Conservation (phyloP, 2,329 filamentous ascomycete species). For the Aspergillus sp. region DNA sequence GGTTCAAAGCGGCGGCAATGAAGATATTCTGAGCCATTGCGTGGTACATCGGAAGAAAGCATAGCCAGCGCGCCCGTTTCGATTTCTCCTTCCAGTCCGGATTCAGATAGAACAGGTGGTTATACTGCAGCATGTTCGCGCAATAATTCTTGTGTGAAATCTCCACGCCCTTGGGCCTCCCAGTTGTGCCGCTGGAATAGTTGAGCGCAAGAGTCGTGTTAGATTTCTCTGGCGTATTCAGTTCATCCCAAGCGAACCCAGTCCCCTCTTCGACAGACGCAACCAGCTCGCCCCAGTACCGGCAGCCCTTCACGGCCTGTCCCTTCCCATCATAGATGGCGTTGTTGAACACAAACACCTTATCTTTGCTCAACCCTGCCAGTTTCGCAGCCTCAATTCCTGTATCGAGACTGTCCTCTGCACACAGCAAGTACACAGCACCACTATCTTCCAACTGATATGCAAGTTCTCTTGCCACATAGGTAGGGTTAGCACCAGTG, state of each 20-base stretch:
- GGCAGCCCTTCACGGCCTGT: constrained; percentile 42
- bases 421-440: constrained; percentile 63
- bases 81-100: constrained; percentile 50
- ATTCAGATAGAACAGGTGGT: constrained; percentile 48
- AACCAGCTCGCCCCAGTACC: constrained; percentile 66
- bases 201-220: constrained; percentile 63
- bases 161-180: constrained; percentile 79
- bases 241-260: constrained; percentile 60
- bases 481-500: constrained; percentile 71
- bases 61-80: constrained; percentile 52
- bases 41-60: constrained; percentile 77
- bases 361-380: constrained; percentile 54
- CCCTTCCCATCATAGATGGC: constrained; percentile 47
- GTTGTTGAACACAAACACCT: constrained; percentile 67
- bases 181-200: constrained; percentile 73
- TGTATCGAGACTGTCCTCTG: constrained; percentile 59
- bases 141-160: constrained; percentile 77
- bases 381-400: constrained; percentile 65
- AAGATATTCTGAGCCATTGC: constrained; percentile 72
- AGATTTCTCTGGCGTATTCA: constrained; percentile 42
- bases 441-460: constrained; percentile 73
- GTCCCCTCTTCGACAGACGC: constrained; percentile 52
- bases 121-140: constrained; percentile 65
- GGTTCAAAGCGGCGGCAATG: constrained; percentile 57
- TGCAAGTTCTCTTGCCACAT: constrained; percentile 68